Evolutionary conservation across 2,329 filamentous ascomycete species (phyloP).

Genomic region (Xylariaceae sp.): DNA sequence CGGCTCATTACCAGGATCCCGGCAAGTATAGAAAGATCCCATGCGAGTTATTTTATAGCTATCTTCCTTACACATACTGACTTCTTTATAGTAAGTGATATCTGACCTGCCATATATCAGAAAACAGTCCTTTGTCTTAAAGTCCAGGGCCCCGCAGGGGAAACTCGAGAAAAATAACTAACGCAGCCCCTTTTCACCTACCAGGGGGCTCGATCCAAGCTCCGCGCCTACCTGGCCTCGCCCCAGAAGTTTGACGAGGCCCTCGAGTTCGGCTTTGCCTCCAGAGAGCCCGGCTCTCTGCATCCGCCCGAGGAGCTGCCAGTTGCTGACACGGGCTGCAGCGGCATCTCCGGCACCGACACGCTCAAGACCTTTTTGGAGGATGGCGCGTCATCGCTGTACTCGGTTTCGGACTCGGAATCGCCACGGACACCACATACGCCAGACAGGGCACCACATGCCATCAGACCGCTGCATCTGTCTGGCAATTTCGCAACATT

Average conservation of each 20-base stretch:
- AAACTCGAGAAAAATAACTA: too few species aligned
- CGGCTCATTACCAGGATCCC: constrained; percentile 88
- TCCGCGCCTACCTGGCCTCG: constrained; percentile 82
- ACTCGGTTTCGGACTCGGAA: constrained; percentile 57
- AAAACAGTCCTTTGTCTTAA: too few species aligned
- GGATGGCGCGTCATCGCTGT: constrained; percentile 54
- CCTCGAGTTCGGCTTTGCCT: constrained; percentile 88
- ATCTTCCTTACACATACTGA: too few species aligned
- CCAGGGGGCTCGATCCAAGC: constrained; percentile 79
- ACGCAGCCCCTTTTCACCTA: too few species aligned
- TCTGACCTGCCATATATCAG: too few species aligned
- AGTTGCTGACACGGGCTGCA: not conserved
- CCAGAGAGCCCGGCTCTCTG: constrained; percentile 45
- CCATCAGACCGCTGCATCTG: constrained; percentile 18
- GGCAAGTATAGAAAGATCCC: too few species aligned
- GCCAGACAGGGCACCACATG: constrained; percentile 39
- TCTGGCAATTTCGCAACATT: constrained; percentile 28
- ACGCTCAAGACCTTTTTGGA: constrained; percentile 44
- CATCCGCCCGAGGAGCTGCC: not conserved
- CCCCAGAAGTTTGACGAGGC: constrained; percentile 95
- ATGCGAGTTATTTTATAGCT: too few species aligned
- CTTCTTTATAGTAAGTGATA: too few species aligned
- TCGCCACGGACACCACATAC: constrained; percentile 57
- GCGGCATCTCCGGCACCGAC: constrained; percentile 39
- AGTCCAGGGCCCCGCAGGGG: too few species aligned